Base-by-base conservation (phyloP, 2,329 filamentous ascomycete species). In the Meredithiella fracta region DNA sequence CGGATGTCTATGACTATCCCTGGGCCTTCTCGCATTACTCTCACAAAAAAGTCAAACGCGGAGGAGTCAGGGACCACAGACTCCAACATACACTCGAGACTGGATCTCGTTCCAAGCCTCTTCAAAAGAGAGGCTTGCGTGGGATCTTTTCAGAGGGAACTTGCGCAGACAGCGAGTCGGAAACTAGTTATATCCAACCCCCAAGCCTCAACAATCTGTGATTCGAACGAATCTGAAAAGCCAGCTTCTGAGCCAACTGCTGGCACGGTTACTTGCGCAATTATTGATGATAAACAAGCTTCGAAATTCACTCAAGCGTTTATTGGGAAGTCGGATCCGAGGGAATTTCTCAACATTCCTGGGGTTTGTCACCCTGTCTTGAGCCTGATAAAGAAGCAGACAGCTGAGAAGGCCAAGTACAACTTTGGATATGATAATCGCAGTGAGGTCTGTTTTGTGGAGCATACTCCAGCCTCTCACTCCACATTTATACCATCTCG, bases 291-390 rank as follows among this genome's bases (percentile, higher is more conserved):
- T 34, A 11, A 11, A 34, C 5, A 34, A 11, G 29, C 11, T 5
- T 34, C 29, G 11, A 34, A 5, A 34, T 34, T 34, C 29, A 42
- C 44, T 8, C 44, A 49, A 15, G 4, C 44, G 6, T 42, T 20
- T 6, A n/a, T 15, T 42, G 44, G 9, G 44, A 4, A 49, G 20
- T 17, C 23, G 11, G 51, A 57, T 42, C 55, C 55, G 34, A 50
- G 40, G 11, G 52, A 53, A 31, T 57, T 49, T 37, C 2, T 53
- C 3, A 51, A 57, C 20, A 38, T 53, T 15, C 50, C 50, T n/a
- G 42, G 50, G 5, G 38, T 57, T 9, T 42, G 51, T 20, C 20
- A 53, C 20, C 29, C 47, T 1, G 23, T 34, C n/a, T 6, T 57
- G 5, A 29, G 53, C 29, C 25, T 26, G 7, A 29, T 53, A 7